Evolutionary conservation across 306 rosid species (phyloP).

Genomic region (Prunus mira): DNA sequence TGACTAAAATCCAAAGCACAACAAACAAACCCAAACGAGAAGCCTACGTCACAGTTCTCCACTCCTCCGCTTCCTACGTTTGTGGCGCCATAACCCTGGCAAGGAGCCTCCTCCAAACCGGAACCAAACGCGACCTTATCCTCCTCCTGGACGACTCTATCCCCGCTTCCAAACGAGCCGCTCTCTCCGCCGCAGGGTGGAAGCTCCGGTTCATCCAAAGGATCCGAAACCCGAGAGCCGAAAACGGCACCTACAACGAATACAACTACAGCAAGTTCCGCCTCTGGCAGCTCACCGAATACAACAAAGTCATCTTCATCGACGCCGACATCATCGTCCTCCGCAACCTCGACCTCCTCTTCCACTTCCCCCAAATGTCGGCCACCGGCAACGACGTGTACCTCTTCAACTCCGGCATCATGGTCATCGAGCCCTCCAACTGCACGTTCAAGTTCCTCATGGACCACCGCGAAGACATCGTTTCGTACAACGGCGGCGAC

Average conservation of each 20-base stretch:
- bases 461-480: slow-evolving; percentile 43
- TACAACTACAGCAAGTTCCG: slow-evolving; percentile 96
- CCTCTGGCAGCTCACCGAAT: slow-evolving; percentile 82
- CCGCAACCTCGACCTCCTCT: slow-evolving; percentile 76
- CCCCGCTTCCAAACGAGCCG: slow-evolving; percentile 49
- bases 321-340: slow-evolving; percentile 86
- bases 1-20: slow-evolving; percentile 42
- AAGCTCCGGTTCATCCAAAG: slow-evolving; percentile 57
- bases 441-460: slow-evolving; percentile 67
- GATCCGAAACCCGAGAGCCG: slow-evolving; percentile 73
- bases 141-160: slow-evolving; percentile 73
- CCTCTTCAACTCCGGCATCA: slow-evolving; percentile 85
- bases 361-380: slow-evolving; percentile 79
- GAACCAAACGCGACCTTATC: slow-evolving; percentile 79
- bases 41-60: slow-evolving; percentile 85
- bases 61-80: slow-evolving; percentile 69
- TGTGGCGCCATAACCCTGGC: slow-evolving; percentile 91
- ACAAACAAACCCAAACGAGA: slow-evolving; percentile 50
- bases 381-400: slow-evolving; percentile 86
- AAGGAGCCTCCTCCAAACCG: slow-evolving; percentile 62
- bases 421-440: slow-evolving; percentile 89
- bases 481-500: slow-evolving; percentile 92
- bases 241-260: slow-evolving; percentile 69
- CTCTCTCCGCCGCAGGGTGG: slow-evolving; percentile 69
- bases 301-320: slow-evolving; percentile 68